A percentile compares a stretch with the other conserved stretches of the same genome.
Conservation (phyloP, 495 filamentous ascomycete species). For the Penicillium dipodomyicola region DNA sequence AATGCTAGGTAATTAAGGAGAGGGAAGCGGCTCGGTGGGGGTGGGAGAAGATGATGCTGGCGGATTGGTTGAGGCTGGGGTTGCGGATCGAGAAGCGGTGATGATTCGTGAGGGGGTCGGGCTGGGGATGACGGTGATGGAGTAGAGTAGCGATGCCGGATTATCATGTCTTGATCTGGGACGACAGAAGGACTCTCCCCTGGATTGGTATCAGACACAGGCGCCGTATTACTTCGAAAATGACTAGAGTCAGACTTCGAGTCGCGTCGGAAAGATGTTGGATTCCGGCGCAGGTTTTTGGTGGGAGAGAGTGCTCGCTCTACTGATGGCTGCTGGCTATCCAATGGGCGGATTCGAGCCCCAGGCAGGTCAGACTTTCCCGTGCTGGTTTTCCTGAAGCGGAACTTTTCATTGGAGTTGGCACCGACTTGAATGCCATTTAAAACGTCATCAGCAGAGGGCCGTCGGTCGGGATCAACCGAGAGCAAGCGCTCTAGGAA, state of each 20-base stretch:
- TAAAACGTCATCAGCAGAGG: constrained; percentile 86
- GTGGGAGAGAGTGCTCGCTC: constrained; percentile 34
- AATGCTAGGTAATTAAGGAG: constrained; percentile 19
- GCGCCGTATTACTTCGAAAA: constrained; percentile 20
- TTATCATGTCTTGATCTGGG: constrained; percentile 39
- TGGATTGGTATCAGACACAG: constrained; percentile 16
- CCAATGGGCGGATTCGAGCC: constrained; percentile 56
- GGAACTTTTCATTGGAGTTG: constrained; percentile 54
- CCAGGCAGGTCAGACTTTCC: constrained; percentile 51
- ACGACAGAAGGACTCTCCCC: constrained; percentile 25
- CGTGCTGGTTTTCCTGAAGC: constrained; percentile 47
- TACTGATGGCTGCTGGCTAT: constrained; percentile 39
- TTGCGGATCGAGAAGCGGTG: constrained; percentile 24
- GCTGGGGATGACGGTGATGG: constrained; percentile 28
- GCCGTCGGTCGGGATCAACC: constrained; percentile 71
- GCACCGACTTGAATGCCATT: constrained; percentile 71
- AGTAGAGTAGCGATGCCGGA: constrained; percentile 35
- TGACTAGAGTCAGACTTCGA: constrained; percentile 33
- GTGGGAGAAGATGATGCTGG: constrained; percentile 59
- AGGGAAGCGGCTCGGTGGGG: constrained; percentile 35
- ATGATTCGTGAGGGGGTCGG: constrained; percentile 22
- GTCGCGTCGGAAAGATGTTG: constrained; percentile 29
- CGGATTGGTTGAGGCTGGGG: constrained; percentile 23
- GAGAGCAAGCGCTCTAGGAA: constrained; percentile 78
- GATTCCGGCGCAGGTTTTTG: constrained; percentile 28